These are phyloP conservation scores for Trichosporon ovoides DNA, from an alignment of 1,284 basidiomycete genomes.

Conservation along the genomic window DNA sequence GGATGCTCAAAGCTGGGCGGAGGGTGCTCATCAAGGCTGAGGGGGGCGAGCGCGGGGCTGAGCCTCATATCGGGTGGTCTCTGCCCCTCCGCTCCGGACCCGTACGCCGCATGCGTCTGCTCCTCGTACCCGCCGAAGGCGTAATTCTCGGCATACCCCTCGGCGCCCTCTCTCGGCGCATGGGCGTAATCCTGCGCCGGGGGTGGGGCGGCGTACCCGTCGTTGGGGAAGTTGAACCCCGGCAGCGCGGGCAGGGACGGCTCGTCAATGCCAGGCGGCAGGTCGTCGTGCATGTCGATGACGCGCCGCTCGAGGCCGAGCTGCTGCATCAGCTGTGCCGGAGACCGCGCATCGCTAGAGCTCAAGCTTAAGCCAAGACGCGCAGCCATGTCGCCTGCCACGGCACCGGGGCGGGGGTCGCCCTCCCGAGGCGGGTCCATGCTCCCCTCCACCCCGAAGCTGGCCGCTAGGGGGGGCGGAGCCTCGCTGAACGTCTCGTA, in stretches of 20 bases:
- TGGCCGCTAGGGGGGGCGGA: constrained; percentile 41
- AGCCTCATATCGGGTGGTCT: not conserved
- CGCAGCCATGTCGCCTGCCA: constrained; percentile 38
- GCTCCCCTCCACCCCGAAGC: constrained; percentile 36
- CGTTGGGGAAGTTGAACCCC: constrained; percentile 18
- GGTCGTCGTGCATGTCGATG: constrained; percentile 48
- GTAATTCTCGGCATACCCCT: too few species aligned
- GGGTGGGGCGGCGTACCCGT: constrained; percentile 1
- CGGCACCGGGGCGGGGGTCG: constrained; percentile 10
- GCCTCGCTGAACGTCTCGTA: constrained; percentile 49
- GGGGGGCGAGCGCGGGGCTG: not conserved
- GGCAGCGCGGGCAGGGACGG: constrained; percentile 47
- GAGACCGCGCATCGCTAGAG: not conserved
- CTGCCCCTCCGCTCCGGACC: not conserved
- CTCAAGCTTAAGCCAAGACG: constrained; percentile 30
- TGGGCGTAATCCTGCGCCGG: not conserved
- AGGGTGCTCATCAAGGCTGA: constrained; percentile 19
- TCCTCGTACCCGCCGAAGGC: not conserved
- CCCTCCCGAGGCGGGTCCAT: constrained; percentile 44
- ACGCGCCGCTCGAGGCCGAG: constrained; percentile 47
- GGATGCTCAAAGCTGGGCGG: constrained; percentile 42
- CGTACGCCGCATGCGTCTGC: not conserved
- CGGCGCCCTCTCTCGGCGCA: too few species aligned
- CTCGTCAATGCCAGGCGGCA: constrained; percentile 49
- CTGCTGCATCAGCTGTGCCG: constrained; percentile 41